Conservation (phyloP, 371 early-diverging fungal genomes). For the Mucor lusitanicus region DNA sequence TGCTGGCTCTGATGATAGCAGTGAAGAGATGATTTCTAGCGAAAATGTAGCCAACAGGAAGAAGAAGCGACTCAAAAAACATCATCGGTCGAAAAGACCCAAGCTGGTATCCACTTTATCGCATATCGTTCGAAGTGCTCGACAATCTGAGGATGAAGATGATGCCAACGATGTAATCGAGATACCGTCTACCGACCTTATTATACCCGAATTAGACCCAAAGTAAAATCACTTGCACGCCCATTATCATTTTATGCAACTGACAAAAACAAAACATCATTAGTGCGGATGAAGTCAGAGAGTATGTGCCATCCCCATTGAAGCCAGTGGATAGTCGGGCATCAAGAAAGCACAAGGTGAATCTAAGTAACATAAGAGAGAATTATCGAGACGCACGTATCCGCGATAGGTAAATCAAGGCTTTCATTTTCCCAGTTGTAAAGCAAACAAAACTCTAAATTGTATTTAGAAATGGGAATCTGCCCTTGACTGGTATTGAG, state of each 20-base stretch:
- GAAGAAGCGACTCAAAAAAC: conserved; percentile 35
- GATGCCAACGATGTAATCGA: conserved; percentile 24
- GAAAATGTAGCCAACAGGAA: conserved; percentile 31
- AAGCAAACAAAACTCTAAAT: neutral
- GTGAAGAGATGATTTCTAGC: conserved; percentile 22
- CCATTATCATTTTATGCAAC: neutral
- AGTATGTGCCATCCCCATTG: conserved; percentile 11
- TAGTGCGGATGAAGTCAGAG: conserved; percentile 35
- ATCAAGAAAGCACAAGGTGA: conserved; percentile 20
- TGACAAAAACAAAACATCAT: neutral
- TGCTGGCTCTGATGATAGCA: conserved; percentile 16
- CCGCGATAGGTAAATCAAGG: conserved; percentile 22
- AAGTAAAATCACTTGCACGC: conserved; percentile 20
- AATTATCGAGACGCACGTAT: conserved; percentile 43
- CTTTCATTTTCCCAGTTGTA: neutral
- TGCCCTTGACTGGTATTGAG: conserved; percentile 1
- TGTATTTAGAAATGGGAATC: conserved; percentile 13
- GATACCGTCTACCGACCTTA: conserved; percentile 30
- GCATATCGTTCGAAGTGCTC: conserved; percentile 25
- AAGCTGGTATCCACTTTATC: conserved; percentile 26
- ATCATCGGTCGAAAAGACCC: conserved; percentile 19
- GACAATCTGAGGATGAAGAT: conserved; percentile 26
- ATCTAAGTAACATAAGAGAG: conserved; percentile 33
- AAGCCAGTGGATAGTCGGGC: neutral
- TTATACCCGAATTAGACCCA: conserved; percentile 50